These are phyloP conservation scores for Leishmania arabica DNA, from an alignment of 208 protist genomes.

Conservation along the genomic window DNA sequence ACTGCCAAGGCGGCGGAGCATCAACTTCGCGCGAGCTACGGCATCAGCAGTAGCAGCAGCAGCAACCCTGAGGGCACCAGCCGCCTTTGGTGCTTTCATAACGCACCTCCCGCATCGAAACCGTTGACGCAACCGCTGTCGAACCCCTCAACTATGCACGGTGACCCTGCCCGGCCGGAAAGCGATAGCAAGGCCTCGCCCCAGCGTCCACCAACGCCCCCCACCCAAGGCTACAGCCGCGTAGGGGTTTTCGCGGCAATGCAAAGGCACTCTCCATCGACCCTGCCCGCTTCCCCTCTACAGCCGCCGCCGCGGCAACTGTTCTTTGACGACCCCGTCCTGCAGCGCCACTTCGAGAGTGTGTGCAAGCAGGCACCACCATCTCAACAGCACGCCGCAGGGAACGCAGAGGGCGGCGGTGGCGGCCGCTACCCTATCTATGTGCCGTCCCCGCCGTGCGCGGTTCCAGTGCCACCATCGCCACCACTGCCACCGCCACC, in stretches of 20 bases:
- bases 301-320: background rate
- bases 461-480: background rate
- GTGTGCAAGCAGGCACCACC: background rate
- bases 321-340: conserved; percentile 16
- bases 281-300: background rate
- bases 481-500: background rate
- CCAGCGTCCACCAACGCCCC: background rate
- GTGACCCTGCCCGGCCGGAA: background rate
- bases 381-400: background rate
- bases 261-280: background rate
- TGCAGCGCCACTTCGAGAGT: conserved; percentile 4
- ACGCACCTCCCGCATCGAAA: background rate
- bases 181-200: background rate
- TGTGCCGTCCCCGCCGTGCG: background rate
- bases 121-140: background rate
- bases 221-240: background rate
- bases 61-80: background rate
- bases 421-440: background rate
- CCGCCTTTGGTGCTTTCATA: background rate
- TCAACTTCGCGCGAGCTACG: background rate
- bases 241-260: background rate
- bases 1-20: conserved; percentile 1
- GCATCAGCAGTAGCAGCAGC: background rate
- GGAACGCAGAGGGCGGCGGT: background rate
- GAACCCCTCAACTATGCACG: background rate